These are phyloP conservation scores for Fusarium fujikuroi DNA, from an alignment of 2,329 filamentous ascomycete genomes.

Conservation along the genomic window DNA sequence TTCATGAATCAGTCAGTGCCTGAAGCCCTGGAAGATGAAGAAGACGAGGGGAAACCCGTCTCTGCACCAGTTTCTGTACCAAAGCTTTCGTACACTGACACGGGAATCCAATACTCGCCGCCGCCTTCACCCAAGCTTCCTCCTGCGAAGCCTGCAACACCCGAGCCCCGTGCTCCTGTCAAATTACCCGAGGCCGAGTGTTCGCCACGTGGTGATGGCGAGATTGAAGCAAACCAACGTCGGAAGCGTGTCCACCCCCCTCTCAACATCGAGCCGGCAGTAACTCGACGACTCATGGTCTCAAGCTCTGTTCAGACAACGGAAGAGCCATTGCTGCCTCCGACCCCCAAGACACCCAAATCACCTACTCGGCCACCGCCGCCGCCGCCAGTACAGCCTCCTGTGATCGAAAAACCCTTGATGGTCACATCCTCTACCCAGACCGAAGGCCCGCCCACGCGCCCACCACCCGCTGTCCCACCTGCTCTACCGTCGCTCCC, in stretches of 20 bases:
- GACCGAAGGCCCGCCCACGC: slow-evolving; percentile 56
- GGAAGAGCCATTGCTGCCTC: slow-evolving; percentile 71
- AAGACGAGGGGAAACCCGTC: slow-evolving; percentile 61
- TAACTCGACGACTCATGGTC: slow-evolving; percentile 63
- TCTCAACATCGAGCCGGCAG: slow-evolving; percentile 59
- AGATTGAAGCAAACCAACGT: slow-evolving; percentile 79
- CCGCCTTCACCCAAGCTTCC: slow-evolving; percentile 74
- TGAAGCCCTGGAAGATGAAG: slow-evolving; percentile 66
- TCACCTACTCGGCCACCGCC: slow-evolving; percentile 56
- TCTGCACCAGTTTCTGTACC: slow-evolving; percentile 45
- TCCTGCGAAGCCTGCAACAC: slow-evolving; percentile 54
- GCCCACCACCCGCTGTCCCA: not conserved
- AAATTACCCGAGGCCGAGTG: slow-evolving; percentile 57
- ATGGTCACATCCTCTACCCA: slow-evolving; percentile 71
- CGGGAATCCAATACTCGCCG: slow-evolving; percentile 84
- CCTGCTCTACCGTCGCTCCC: slow-evolving; percentile 45
- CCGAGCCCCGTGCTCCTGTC: slow-evolving; percentile 55
- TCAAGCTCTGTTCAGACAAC: slow-evolving; percentile 72
- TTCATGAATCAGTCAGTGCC: slow-evolving; percentile 65
- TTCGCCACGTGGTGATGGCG: slow-evolving; percentile 58
- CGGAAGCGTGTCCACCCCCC: slow-evolving; percentile 73
- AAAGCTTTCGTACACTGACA: slow-evolving; percentile 73
- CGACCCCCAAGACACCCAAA: slow-evolving; percentile 63
- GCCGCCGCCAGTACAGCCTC: slow-evolving; percentile 45
- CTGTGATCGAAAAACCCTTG: slow-evolving; percentile 49